These are phyloP conservation scores for Pseudocercospora musae DNA, from an alignment of 2,329 filamentous ascomycete genomes.

Conservation along the genomic window DNA sequence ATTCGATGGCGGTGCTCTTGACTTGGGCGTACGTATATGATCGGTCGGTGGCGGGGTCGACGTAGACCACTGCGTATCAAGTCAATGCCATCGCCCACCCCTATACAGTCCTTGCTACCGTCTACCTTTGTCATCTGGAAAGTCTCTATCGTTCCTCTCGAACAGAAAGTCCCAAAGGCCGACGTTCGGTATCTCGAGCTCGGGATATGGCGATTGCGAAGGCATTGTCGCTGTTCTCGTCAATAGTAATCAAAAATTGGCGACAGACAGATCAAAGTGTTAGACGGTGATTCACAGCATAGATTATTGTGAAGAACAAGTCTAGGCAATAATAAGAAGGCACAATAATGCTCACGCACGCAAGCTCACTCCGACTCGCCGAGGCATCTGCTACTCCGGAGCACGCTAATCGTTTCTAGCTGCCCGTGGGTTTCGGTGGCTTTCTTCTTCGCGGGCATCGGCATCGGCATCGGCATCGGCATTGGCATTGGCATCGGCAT, in stretches of 20 bases:
- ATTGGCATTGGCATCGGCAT: no score
- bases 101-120: background rate
- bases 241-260: background rate
- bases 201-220: slow-evolving; percentile 47
- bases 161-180: slow-evolving; percentile 80
- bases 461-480: no score
- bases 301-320: background rate
- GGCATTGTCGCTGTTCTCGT: slow-evolving; percentile 15
- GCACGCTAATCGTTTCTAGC: background rate
- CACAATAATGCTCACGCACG: background rate
- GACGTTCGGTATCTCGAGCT: slow-evolving; percentile 65
- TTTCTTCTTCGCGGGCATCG: background rate
- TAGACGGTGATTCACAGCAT: background rate
- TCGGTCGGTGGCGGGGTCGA: slow-evolving; percentile 67
- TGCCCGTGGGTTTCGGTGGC: background rate
- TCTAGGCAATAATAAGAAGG: background rate
- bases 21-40: slow-evolving; percentile 69
- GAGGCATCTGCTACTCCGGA: background rate
- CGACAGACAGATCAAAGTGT: background rate
- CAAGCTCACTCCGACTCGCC: background rate
- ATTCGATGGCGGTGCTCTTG: slow-evolving; percentile 63
- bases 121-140: slow-evolving; percentile 69
- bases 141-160: slow-evolving; percentile 62
- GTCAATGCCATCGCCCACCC: background rate
- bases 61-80: slow-evolving; percentile 62